Evolutionary conservation across 768 basidiomycete genomes (phyloP).

Genomic region (Amanita pseudoporphyria): DNA sequence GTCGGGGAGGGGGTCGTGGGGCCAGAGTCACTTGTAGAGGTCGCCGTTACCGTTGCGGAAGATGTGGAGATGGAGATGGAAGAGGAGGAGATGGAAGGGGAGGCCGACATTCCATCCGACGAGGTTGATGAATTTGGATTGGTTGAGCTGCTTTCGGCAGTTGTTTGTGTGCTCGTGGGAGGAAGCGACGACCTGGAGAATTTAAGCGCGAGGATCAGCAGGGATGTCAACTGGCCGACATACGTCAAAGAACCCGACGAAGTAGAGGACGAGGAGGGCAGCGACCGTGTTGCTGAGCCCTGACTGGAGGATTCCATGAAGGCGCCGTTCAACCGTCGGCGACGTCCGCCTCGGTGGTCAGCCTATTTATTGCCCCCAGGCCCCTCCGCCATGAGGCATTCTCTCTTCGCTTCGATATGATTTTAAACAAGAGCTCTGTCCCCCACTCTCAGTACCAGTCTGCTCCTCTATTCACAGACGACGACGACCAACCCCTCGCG

Average conservation of each 20-base stretch:
- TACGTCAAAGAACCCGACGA: slow-evolving; percentile 4
- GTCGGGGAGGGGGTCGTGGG: too few relatives aligned
- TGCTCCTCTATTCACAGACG: not conserved
- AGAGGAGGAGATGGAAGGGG: slow-evolving; percentile 1
- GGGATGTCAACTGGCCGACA: slow-evolving; percentile 8
- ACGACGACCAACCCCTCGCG: not conserved
- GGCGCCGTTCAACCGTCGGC: not conserved
- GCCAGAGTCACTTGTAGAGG: too few relatives aligned
- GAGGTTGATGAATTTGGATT: slow-evolving; percentile 13
- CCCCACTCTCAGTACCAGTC: not conserved
- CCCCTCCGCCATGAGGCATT: not conserved
- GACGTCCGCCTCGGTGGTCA: not conserved
- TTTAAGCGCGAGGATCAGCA: slow-evolving; percentile 5
- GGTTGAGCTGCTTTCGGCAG: slow-evolving; percentile 7
- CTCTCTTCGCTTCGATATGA: not conserved
- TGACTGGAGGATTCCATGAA: not conserved
- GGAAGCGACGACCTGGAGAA: not conserved
- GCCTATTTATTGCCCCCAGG: not conserved
- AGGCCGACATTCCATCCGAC: slow-evolving; percentile 4
- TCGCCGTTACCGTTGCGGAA: not conserved
- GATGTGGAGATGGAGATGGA: not conserved
- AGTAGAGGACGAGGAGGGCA: slow-evolving; percentile 8
- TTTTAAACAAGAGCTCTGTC: not conserved
- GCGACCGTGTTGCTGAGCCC: slow-evolving; percentile 7
- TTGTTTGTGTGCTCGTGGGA: slow-evolving; percentile 1